Conservation (phyloP, 495 filamentous ascomycete genomes). For the Pyrenopolyporus hunteri region DNA sequence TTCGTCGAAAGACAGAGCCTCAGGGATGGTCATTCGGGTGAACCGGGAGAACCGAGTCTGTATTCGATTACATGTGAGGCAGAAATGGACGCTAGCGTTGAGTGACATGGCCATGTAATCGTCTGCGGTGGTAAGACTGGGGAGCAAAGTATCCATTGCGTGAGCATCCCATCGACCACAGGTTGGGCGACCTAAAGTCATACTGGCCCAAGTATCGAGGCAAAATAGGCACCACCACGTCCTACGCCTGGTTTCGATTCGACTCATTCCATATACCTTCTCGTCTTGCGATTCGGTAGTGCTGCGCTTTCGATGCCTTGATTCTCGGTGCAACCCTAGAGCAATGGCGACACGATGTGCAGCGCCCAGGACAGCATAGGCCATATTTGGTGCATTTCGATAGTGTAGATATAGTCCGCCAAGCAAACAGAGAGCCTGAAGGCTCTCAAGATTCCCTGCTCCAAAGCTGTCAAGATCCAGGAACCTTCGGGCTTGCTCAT, state of each 20-base stretch:
- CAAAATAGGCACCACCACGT: constrained; percentile 42
- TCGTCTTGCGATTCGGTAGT: not conserved
- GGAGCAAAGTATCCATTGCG: constrained; percentile 33
- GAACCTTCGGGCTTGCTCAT: constrained; percentile 34
- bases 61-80: constrained; percentile 36
- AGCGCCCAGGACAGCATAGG: constrained; percentile 39
- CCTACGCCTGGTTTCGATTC: constrained; percentile 31
- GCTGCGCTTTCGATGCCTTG: constrained; percentile 15
- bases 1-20: constrained; percentile 30
- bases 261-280: not conserved
- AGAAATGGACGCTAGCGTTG: constrained; percentile 29
- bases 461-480: constrained; percentile 39
- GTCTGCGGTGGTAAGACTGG: constrained; percentile 29
- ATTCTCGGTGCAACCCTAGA: constrained; percentile 36
- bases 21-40: constrained; percentile 25
- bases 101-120: constrained; percentile 33
- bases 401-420: constrained; percentile 39
- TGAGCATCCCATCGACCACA: constrained; percentile 30
- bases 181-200: constrained; percentile 35
- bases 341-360: constrained; percentile 39
- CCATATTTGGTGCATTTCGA: constrained; percentile 40
- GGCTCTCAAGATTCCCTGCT: constrained; percentile 35
- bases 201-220: constrained; percentile 39
- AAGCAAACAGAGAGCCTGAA: constrained; percentile 38
- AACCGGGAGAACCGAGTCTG: constrained; percentile 36